Evolutionary conservation across 352 stramenopile genomes (phyloP), one percentile per base, ranked within the genome.

Genomic region (Globisporangium spinosum): DNA sequence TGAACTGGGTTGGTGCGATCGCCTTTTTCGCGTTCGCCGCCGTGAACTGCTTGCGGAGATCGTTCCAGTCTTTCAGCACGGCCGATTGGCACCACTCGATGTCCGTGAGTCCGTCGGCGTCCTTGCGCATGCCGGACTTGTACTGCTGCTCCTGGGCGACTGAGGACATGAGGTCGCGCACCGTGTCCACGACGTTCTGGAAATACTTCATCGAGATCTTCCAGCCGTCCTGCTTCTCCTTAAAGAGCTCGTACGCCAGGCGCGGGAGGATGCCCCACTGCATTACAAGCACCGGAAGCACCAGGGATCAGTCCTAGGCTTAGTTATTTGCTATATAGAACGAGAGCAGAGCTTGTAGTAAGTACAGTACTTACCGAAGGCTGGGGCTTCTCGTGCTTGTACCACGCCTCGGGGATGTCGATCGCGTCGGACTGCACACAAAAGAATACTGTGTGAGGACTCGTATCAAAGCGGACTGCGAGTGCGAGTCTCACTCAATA

Each of bases 151-250:
- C 94, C 68, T 97, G 88, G 2, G 86, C 93, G 57, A 97, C 81
- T 1, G 94, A 93, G 6, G 89, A 97, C 90, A 98, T 97, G 67
- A 98, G 84, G 74, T 98, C 94, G 34, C 94, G 89, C 53, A 98
- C 93, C 3, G 90, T 98, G 75, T 98, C 94, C 8, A 98, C 94
- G 45, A 98, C 94, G 72, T 98, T 98, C 71, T 98, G 94, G 71
- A 98, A 98, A 73, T 98, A 98, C 79, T 98, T 98, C 94, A 98
- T 98, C 32, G 90, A 97, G 71, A 98, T 95, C 75, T 98, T 98
- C 94, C 94, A 98, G 63, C 94, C 94, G 64, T 98, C 94, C 67
- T 97, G 82, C 70, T 97, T 97, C 68, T 98, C 88, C 69, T 97
- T 87, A 76, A 98, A 98, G 29, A 98, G 66, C 53, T 98, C 90